Base-by-base conservation (phyloP, 768 basidiomycete genomes). In the Lyophyllum atratum region DNA sequence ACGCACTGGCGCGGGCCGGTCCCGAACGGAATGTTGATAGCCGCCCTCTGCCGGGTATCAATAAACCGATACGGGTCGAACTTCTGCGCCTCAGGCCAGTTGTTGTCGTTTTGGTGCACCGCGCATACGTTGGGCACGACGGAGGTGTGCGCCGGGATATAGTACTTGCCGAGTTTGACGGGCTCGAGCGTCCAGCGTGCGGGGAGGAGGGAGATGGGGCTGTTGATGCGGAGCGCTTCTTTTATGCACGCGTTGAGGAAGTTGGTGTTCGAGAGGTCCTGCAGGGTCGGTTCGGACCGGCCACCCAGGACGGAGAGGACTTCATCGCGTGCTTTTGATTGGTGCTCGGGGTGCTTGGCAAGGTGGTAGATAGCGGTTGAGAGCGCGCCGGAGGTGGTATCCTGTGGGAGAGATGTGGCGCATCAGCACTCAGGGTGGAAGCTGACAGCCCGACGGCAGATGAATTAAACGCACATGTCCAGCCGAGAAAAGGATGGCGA, bases 361-460 rank as follows among this genome's bases (percentile, higher is more conserved):
- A 80, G 65, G 64, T 69, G 69, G 59, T 75, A 77, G 12, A 76
- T 61, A 2, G 67, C 49, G 5, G 70, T 70, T 4, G 75, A 71
- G n/a, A 78, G 61, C 12, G 70, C 73, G 21, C 76, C 75, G 4
- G 75, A 70, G 2, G 74, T 73, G 2, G 75, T 78, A 53, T 76
- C 74, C 73, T 75, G 53, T 9, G 1, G 47, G 44, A 50, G 8
- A 33, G 21, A 15, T 12, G 47, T 56, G 12, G 54, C 21, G n/a
- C 19, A n/a, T 61, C 31, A 48, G 44, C n/a, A 26, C 8, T 37
- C 11, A 37, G 34, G 8, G 8, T 37, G 7, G 10, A 19, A 40
- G 11, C n/a, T 28, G 44, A 15, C 39, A 22, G 26, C 33, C 11
- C 47, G 17, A n/a, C 42, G 15, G 15, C 4, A 14, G 25, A 33